Evolutionary conservation across 805 yeast genomes (phyloP).

Genomic region (Schizosaccharomyces pombe): DNA sequence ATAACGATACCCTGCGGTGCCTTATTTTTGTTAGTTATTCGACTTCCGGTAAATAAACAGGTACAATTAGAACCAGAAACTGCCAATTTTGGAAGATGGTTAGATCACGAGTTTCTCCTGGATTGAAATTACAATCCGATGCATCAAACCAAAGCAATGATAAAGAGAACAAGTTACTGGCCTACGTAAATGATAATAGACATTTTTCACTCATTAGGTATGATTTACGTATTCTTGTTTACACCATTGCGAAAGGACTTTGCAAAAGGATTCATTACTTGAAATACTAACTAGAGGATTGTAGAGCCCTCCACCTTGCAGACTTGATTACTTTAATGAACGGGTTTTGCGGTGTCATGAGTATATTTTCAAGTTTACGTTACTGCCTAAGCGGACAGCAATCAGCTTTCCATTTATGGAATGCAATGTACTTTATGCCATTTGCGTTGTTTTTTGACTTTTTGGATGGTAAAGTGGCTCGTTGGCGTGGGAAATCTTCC

Average conservation of each 20-base stretch:
- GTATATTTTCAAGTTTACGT: constrained; percentile 65
- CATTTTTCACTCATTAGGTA: constrained; percentile 56
- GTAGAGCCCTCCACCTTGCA: constrained; percentile 71
- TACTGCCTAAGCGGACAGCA: constrained; percentile 44
- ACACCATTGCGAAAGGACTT: constrained; percentile 64
- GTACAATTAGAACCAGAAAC: too few relatives aligned
- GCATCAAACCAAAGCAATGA: not conserved
- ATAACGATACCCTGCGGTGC: too few relatives aligned
- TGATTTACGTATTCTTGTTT: constrained; percentile 28
- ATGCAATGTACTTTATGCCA: constrained; percentile 76
- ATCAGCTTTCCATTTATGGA: constrained; percentile 33
- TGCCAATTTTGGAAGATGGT: not conserved
- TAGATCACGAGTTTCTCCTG: not conserved
- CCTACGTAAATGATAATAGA: constrained; percentile 58
- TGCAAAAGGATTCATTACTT: constrained; percentile 40
- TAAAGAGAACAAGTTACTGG: constrained; percentile 40
- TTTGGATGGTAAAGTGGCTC: constrained; percentile 90
- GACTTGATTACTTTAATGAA: constrained; percentile 86
- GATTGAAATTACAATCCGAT: not conserved
- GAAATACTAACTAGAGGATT: not conserved
- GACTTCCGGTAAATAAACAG: too few relatives aligned
- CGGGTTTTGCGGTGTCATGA: constrained; percentile 74
- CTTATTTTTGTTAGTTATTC: too few relatives aligned
- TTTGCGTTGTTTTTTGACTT: constrained; percentile 87
- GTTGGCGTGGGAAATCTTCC: constrained; percentile 74